Conservation (phyloP, 2,329 filamentous ascomycete species). For the Nemania diffusa region DNA sequence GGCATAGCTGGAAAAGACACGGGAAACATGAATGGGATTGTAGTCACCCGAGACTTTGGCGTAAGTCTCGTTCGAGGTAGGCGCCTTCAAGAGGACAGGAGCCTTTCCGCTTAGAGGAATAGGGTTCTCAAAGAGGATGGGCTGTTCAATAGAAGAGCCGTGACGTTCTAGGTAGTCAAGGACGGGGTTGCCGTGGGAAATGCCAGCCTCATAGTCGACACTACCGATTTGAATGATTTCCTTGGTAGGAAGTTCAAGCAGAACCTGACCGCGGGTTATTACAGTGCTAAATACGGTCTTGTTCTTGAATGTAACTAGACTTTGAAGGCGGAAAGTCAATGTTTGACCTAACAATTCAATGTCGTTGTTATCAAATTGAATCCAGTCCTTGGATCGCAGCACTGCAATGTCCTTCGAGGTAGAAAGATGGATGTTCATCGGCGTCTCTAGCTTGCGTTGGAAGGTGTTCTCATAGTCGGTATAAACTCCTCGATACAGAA, state of each 20-base stretch:
- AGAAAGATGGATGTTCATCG: conserved; percentile 89
- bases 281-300: conserved; percentile 90
- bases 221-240: conserved; percentile 98
- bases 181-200: conserved; percentile 94
- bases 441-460: conserved; percentile 95
- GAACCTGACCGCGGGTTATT: conserved; percentile 89
- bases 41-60: conserved; percentile 97
- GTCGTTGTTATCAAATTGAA: conserved; percentile 81
- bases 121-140: conserved; percentile 95
- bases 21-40: conserved; percentile 98
- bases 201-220: conserved; percentile 91
- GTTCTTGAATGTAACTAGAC: conserved; percentile 93
- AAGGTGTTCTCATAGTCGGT: conserved; percentile 98
- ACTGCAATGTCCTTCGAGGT: conserved; percentile 94
- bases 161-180: conserved; percentile 94
- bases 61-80: conserved; percentile 97
- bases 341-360: conserved; percentile 92
- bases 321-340: conserved; percentile 94
- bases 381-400: conserved; percentile 97
- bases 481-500: conserved; percentile 94
- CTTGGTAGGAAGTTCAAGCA: conserved; percentile 94
- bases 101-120: conserved; percentile 95
- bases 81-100: conserved; percentile 86
- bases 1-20: conserved; percentile 95
- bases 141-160: conserved; percentile 92